A percentile compares a stretch with the other conserved stretches of the same genome.
Evolutionary conservation across 1,284 basidiomycete species (phyloP).

Genomic region (Vanrija sp.): DNA sequence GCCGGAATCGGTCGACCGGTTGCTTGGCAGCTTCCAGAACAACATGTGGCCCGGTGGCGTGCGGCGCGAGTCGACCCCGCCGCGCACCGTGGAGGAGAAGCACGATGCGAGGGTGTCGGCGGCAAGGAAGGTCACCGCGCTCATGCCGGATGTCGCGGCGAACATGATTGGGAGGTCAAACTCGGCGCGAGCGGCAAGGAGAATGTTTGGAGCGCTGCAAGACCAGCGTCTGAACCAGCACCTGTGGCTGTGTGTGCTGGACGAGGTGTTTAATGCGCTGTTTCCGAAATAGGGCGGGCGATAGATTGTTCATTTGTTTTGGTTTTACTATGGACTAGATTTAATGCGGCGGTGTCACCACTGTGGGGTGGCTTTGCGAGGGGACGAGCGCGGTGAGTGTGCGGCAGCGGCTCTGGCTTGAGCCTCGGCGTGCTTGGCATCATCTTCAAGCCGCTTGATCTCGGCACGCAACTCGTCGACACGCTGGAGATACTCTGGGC

Average conservation of each 20-base stretch:
- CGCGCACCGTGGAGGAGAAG: constrained; percentile 77
- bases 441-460: too few species aligned
- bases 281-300: background rate
- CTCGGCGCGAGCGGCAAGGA: constrained; percentile 81
- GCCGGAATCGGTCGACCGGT: constrained; percentile 63
- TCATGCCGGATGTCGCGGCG: constrained; percentile 89
- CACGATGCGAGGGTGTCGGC: constrained; percentile 74
- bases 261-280: constrained; percentile 61
- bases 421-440: too few species aligned
- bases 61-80: constrained; percentile 58
- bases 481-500: too few species aligned
- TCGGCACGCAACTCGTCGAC: too few species aligned
- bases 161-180: constrained; percentile 96
- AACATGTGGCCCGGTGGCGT: constrained; percentile 78
- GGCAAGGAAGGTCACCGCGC: constrained; percentile 67
- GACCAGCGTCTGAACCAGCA: constrained; percentile 90
- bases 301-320: background rate
- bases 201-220: constrained; percentile 87
- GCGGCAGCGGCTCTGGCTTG: background rate
- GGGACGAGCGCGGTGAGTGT: background rate
- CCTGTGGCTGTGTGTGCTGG: constrained; percentile 76
- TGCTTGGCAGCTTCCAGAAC: constrained; percentile 65
- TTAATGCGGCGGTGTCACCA: background rate
- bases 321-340: background rate
- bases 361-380: background rate